These are phyloP conservation scores for Sphaerosporella brunnea DNA, from an alignment of 495 filamentous ascomycete genomes.

Conservation along the genomic window DNA sequence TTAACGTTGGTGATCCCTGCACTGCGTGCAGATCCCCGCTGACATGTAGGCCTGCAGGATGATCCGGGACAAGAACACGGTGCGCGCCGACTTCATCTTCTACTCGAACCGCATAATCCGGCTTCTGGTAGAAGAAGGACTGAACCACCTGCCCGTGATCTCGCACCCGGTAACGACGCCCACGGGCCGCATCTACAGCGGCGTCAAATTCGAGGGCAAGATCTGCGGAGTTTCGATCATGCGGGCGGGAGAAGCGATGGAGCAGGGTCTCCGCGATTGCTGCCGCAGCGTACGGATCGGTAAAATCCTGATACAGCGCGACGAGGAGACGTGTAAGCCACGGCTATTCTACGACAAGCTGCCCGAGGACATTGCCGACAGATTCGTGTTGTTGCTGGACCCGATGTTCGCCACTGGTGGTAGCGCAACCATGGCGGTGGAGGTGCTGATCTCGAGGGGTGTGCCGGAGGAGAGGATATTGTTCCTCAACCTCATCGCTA, in stretches of 20 bases:
- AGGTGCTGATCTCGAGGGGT: slow-evolving; percentile 69
- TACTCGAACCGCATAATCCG: slow-evolving; percentile 98
- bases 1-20: slow-evolving; percentile 78
- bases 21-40: slow-evolving; percentile 6
- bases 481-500: slow-evolving; percentile 91
- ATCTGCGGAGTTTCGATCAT: slow-evolving; percentile 98
- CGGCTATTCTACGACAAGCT: slow-evolving; percentile 95
- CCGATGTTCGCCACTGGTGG: slow-evolving; percentile 99
- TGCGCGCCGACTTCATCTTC: slow-evolving; percentile 92
- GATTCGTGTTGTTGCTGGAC: slow-evolving; percentile 91
- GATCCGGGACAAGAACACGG: slow-evolving; percentile 79
- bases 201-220: slow-evolving; percentile 89
- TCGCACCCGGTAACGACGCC: slow-evolving; percentile 78
- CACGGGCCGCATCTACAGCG: slow-evolving; percentile 59
- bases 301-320: slow-evolving; percentile 92
- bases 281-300: slow-evolving; percentile 92
- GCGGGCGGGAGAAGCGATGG: slow-evolving; percentile 96
- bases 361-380: slow-evolving; percentile 73
- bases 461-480: slow-evolving; percentile 90
- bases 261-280: slow-evolving; percentile 89
- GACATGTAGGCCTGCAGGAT: slow-evolving; percentile 45
- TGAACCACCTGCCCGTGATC: slow-evolving; percentile 88
- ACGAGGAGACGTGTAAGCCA: slow-evolving; percentile 84
- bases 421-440: slow-evolving; percentile 89
- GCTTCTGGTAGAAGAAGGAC: slow-evolving; percentile 88